These are phyloP conservation scores for Penicillium capsulatum DNA, from an alignment of 2,329 filamentous ascomycete species.

Conservation along the genomic window DNA sequence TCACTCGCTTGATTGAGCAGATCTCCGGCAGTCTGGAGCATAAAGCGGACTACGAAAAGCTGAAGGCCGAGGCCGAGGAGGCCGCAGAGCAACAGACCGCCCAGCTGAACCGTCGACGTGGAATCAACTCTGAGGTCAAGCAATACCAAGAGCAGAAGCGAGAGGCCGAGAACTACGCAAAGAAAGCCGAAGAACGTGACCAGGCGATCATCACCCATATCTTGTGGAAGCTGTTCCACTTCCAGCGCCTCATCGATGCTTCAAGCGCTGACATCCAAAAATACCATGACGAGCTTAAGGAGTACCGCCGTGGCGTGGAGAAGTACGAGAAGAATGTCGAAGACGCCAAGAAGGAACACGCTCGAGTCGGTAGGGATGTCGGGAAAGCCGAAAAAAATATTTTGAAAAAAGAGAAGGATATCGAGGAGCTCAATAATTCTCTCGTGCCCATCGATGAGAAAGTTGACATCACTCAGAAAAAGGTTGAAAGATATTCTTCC, in stretches of 20 bases:
- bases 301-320: slow-evolving; percentile 82
- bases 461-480: slow-evolving; percentile 69
- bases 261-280: slow-evolving; percentile 86
- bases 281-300: slow-evolving; percentile 91
- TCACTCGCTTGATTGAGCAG: slow-evolving; percentile 92
- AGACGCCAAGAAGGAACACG: slow-evolving; percentile 76
- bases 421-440: slow-evolving; percentile 79
- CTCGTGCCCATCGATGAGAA: slow-evolving; percentile 91
- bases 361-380: slow-evolving; percentile 69
- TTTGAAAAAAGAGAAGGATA: slow-evolving; percentile 76
- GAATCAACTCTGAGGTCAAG: slow-evolving; percentile 96
- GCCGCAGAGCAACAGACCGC: slow-evolving; percentile 84
- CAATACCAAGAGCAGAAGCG: slow-evolving; percentile 96
- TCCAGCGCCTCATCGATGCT: slow-evolving; percentile 87
- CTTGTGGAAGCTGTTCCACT: slow-evolving; percentile 94
- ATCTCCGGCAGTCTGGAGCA: slow-evolving; percentile 95
- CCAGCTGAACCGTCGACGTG: slow-evolving; percentile 81
- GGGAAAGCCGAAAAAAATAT: slow-evolving; percentile 79
- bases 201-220: slow-evolving; percentile 89
- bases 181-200: slow-evolving; percentile 85
- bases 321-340: slow-evolving; percentile 77
- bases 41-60: slow-evolving; percentile 85
- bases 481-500: slow-evolving; percentile 63
- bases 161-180: slow-evolving; percentile 89
- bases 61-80: slow-evolving; percentile 82